phyloP scores from a whole-genome alignment of 2,329 filamentous ascomycete genomes.

The Trichophyton simii region DNA sequence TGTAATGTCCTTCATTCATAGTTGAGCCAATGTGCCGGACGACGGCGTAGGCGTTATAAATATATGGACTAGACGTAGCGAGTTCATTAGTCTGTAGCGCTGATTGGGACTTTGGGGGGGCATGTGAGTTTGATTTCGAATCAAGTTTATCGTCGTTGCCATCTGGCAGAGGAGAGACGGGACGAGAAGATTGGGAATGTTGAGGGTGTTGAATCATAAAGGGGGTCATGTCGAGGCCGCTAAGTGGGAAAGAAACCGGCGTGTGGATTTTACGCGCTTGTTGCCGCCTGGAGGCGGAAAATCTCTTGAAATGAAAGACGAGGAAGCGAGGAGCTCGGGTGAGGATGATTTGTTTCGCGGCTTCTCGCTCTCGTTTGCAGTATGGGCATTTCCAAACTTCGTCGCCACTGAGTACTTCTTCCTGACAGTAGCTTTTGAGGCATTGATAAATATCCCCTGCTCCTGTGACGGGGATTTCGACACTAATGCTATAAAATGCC shows the following conservation, averaged over 20 bases:
- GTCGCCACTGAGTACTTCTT: constrained; percentile 55
- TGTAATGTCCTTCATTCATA: constrained; percentile 67
- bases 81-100: constrained; percentile 14
- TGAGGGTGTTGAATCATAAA: constrained; percentile 40
- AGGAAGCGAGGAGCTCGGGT: constrained; percentile 69
- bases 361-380: constrained; percentile 56
- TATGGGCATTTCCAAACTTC: constrained; percentile 60
- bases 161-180: constrained; percentile 20
- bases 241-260: constrained; percentile 63
- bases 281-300: constrained; percentile 45
- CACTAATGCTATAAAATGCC: constrained; percentile 57
- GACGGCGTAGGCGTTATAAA: constrained; percentile 78
- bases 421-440: constrained; percentile 54
- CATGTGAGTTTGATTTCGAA: constrained; percentile 44
- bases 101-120: constrained; percentile 32
- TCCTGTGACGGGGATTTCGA: constrained; percentile 54
- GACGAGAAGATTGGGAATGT: constrained; percentile 14
- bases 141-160: constrained; percentile 12
- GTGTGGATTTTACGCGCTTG: constrained; percentile 56
- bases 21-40: constrained; percentile 60
- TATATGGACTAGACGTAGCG: constrained; percentile 43
- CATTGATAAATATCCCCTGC: constrained; percentile 53
- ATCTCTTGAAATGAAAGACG: constrained; percentile 64
- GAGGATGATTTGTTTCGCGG: constrained; percentile 58
- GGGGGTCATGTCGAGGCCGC: constrained; percentile 51